A percentile compares a stretch with the other conserved stretches of the same genome.
phyloP scores from a whole-genome alignment of 163 green algal species.

The Chloromonas sp. region DNA sequence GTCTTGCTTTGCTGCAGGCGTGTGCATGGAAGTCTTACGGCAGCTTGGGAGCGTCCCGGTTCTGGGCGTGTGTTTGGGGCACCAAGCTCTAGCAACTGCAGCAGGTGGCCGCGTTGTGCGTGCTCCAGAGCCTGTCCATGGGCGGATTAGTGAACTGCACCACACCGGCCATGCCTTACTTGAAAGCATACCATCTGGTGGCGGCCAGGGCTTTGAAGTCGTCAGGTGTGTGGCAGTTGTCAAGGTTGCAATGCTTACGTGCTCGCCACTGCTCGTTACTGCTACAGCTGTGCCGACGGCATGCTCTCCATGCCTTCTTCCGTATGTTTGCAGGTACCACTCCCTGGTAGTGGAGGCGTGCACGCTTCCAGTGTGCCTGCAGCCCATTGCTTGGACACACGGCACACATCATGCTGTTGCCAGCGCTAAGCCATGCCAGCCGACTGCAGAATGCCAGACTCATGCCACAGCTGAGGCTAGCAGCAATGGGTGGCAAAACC shows the following conservation, averaged over 20 bases:
- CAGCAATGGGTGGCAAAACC: no score
- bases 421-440: constrained; percentile 1
- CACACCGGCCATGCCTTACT: constrained; percentile 78
- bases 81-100: constrained; percentile 82
- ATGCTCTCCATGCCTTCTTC: no score
- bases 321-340: constrained; percentile 69
- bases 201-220: constrained; percentile 43
- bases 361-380: constrained; percentile 59
- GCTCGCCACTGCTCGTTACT: background rate
- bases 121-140: constrained; percentile 85
- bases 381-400: constrained; percentile 74
- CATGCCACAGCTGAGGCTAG: no score
- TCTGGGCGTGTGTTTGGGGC: constrained; percentile 92
- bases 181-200: constrained; percentile 64
- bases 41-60: constrained; percentile 63
- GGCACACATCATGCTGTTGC: constrained; percentile 48
- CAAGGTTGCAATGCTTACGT: background rate
- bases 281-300: no score
- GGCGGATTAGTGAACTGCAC: constrained; percentile 63
- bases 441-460: background rate
- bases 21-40: constrained; percentile 71
- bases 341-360: constrained; percentile 75
- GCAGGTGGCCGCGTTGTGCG: constrained; percentile 61
- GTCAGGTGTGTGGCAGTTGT: constrained; percentile 35
- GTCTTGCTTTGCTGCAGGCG: constrained; percentile 38